phyloP scores from a whole-genome alignment of 1,284 basidiomycete species.

The Tausonia pullulans region DNA sequence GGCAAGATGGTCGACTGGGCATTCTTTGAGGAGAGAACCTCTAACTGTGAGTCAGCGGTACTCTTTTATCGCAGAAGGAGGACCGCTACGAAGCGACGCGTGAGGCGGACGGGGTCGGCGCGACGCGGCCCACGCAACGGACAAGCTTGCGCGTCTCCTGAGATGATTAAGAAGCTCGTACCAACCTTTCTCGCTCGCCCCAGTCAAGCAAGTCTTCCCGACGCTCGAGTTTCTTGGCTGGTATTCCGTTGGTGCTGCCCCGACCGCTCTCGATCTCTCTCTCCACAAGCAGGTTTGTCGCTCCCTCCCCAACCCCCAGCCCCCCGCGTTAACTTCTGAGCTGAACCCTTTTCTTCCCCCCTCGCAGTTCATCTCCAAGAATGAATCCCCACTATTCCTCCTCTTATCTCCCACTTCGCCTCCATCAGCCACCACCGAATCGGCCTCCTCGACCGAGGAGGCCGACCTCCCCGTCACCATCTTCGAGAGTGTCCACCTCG shows the following conservation, averaged over 20 bases:
- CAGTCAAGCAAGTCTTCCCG: conserved; percentile 97
- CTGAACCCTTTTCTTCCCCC: neutral
- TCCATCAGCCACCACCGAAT: neutral
- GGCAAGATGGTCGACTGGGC: conserved; percentile 51
- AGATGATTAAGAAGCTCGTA: no score
- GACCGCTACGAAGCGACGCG: conserved; percentile 7
- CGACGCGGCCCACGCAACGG: no score
- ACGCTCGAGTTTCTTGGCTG: conserved; percentile 92
- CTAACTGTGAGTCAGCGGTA: conserved; percentile 73
- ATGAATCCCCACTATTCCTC: conserved; percentile 40
- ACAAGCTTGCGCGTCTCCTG: no score
- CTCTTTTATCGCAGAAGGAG: no score
- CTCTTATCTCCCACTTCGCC: conserved; percentile 35
- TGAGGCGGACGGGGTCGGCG: no score
- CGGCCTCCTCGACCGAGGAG: conserved; percentile 20
- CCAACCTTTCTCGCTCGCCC: no score
- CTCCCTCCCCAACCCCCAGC: conserved; percentile 37
- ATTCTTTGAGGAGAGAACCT: conserved; percentile 68
- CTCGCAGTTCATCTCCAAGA: conserved; percentile 38
- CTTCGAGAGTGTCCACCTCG: conserved; percentile 78
- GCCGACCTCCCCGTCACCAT: conserved; percentile 72
- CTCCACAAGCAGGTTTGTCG: conserved; percentile 67
- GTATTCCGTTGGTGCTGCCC: conserved; percentile 74
- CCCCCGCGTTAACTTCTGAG: conserved; percentile 53
- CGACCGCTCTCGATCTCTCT: conserved; percentile 58